Percentiles rank a stretch among this genome's conserved stretches.
Conservation (phyloP, 495 filamentous ascomycete species). For the Immersiella caudata region DNA sequence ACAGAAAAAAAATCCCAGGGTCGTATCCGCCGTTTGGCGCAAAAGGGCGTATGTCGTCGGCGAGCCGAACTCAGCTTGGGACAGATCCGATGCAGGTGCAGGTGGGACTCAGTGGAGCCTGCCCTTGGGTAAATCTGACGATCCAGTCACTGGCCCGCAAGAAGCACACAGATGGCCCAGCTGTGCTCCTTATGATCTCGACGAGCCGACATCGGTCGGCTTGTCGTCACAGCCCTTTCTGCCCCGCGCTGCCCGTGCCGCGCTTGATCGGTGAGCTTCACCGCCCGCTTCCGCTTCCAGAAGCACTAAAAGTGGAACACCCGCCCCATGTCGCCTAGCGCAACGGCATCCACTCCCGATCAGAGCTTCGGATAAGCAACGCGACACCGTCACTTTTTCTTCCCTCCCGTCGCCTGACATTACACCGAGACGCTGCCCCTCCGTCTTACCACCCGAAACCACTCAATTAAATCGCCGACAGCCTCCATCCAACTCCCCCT, state of each 20-base stretch:
- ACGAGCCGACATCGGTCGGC: constrained; percentile 6
- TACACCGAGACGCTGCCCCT: neutral
- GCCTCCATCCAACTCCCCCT: neutral
- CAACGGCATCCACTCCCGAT: neutral
- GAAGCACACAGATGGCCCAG: neutral
- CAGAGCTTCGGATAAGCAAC: neutral
- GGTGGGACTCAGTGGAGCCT: constrained; percentile 12
- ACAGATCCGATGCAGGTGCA: constrained; percentile 20
- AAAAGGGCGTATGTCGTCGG: constrained; percentile 6
- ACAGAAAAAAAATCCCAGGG: neutral
- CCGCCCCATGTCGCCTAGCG: neutral
- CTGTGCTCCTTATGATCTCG: constrained; percentile 8
- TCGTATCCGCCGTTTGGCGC: neutral
- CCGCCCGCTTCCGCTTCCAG: neutral
- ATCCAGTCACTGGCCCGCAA: constrained; percentile 4
- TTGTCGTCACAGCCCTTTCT: neutral
- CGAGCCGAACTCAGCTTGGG: constrained; percentile 11
- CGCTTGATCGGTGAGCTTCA: neutral
- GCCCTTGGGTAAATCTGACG: constrained; percentile 15
- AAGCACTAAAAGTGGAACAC: neutral
- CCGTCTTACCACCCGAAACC: neutral
- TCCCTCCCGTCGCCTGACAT: neutral
- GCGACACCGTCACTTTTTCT: neutral
- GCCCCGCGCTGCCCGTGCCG: neutral
- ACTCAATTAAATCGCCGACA: neutral